Conservation (phyloP, 2,329 filamentous ascomycete genomes). For the Exserohilum turcica region DNA sequence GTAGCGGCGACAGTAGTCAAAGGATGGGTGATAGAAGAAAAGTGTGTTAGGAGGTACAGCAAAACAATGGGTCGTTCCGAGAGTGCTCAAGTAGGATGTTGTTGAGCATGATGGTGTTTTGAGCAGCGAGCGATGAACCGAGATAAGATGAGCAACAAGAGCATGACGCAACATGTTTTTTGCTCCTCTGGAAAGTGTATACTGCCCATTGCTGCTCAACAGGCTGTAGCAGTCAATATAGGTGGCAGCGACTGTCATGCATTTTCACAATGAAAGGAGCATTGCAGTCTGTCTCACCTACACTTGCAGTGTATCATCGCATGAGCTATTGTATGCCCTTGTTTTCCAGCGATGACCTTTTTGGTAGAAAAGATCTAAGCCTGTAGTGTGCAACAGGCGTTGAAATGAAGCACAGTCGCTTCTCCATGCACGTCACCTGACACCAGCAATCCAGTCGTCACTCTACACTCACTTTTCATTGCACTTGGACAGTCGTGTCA, state of each 20-base stretch:
- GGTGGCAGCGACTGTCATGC: not conserved
- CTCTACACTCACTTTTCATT: not conserved
- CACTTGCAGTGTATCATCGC: not conserved
- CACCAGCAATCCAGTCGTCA: not conserved
- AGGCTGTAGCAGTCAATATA: not conserved
- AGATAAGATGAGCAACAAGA: not conserved
- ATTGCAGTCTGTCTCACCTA: not conserved
- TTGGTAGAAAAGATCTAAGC: not conserved
- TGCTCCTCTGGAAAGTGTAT: not conserved
- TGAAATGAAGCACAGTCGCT: no score
- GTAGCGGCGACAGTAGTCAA: not conserved
- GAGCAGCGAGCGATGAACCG: not conserved
- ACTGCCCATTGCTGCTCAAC: not conserved
- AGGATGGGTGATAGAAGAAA: not conserved
- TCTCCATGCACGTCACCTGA: no score
- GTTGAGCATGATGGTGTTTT: constrained; percentile 1
- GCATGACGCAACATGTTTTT: not conserved
- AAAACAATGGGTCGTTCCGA: not conserved
- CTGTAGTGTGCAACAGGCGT: not conserved
- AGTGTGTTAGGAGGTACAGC: not conserved
- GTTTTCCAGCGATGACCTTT: no score
- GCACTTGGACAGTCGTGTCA: not conserved
- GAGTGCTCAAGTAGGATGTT: constrained; percentile 12
- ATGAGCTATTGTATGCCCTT: not conserved
- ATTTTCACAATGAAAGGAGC: no score